phyloP scores from a whole-genome alignment of 768 basidiomycete species.

The Mycena latifolia region DNA sequence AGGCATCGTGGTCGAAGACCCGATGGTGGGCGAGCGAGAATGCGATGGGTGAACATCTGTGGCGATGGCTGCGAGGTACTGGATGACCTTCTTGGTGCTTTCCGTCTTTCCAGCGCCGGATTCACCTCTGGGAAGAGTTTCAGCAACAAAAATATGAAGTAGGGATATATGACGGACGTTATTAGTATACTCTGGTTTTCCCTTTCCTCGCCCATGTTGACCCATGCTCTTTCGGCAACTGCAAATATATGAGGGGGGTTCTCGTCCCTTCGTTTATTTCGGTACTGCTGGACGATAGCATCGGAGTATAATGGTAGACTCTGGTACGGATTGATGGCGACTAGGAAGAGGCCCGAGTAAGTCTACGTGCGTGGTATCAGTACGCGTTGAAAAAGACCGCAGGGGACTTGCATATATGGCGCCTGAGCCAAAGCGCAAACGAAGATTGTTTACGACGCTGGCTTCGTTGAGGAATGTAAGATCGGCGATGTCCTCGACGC shows the following conservation, averaged over 20 bases:
- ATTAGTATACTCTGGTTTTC: constrained; percentile 99
- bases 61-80: constrained; percentile 98
- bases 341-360: constrained; percentile 96
- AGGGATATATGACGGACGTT: constrained; percentile 73
- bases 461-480: constrained; percentile 98
- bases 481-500: constrained; percentile 98
- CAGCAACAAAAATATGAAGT: constrained; percentile 23
- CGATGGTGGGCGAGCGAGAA: constrained; percentile 74
- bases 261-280: constrained; percentile 88
- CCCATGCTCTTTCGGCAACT: constrained; percentile 97
- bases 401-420: constrained; percentile 85
- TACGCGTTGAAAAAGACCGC: constrained; percentile 14
- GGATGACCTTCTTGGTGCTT: constrained; percentile 99
- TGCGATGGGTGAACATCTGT: constrained; percentile 81
- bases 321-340: constrained; percentile 98
- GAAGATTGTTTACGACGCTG: constrained; percentile 97
- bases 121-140: constrained; percentile 78
- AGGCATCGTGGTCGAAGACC: constrained; percentile 68
- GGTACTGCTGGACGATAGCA: constrained; percentile 90
- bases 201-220: constrained; percentile 97
- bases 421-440: constrained; percentile 90
- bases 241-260: constrained; percentile 98
- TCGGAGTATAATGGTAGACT: constrained; percentile 92
- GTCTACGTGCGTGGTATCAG: constrained; percentile 63
- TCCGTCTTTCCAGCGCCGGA: constrained; percentile 99